Conservation (phyloP, 1,139 yeast genomes). For the Taphrina wiesneri region DNA sequence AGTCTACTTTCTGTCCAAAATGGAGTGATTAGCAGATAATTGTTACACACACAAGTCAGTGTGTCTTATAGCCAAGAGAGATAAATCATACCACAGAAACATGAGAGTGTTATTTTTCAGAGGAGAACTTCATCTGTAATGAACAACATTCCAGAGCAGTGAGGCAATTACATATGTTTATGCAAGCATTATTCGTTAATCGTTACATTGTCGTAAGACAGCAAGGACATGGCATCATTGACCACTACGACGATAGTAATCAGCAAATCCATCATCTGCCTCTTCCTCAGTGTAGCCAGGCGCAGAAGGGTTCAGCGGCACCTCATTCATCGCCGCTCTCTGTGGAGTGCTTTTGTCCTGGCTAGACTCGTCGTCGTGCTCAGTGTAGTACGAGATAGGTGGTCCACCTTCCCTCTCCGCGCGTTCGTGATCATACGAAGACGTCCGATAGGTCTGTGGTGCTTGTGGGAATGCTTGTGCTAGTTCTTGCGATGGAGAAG, state of each 20-base stretch:
- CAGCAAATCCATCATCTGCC: constrained; percentile 1
- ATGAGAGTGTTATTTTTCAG: no score
- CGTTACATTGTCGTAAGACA: not conserved
- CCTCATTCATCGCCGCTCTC: not conserved
- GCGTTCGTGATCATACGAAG: constrained; percentile 17
- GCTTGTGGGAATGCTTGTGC: constrained; percentile 16
- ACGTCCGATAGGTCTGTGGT: not conserved
- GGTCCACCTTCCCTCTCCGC: constrained; percentile 28
- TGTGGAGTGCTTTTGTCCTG: not conserved
- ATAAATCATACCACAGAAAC: no score
- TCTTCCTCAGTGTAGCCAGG: not conserved
- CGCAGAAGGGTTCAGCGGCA: not conserved
- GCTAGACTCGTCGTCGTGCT: not conserved
- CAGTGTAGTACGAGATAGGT: constrained; percentile 22
- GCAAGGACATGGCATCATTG: not conserved
- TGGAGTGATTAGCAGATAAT: not conserved
- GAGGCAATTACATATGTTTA: no score
- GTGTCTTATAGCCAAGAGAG: no score
- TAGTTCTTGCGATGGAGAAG: constrained; percentile 22
- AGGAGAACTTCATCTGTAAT: no score
- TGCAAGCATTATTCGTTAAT: not conserved
- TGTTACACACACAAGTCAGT: no score
- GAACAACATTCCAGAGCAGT: no score
- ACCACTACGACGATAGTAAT: constrained; percentile 2
- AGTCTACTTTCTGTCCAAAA: constrained; percentile 4